These are phyloP conservation scores for Xylariaceae sp. DNA, from an alignment of 2,329 filamentous ascomycete genomes.

Conservation along the genomic window DNA sequence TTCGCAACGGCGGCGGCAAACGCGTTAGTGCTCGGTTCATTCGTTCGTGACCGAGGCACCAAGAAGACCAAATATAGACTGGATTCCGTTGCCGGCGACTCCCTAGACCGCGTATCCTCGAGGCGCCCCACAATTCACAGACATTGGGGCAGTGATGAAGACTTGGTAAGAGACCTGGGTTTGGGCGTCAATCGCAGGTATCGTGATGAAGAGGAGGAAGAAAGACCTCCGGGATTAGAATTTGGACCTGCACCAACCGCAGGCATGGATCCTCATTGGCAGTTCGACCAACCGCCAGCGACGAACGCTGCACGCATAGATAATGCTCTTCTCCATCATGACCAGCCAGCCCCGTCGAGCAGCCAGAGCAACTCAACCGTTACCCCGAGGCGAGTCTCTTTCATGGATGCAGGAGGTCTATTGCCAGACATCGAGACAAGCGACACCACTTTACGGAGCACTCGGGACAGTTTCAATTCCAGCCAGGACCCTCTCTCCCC, in stretches of 20 bases:
- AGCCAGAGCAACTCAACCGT: constrained; percentile 48
- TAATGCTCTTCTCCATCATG: constrained; percentile 50
- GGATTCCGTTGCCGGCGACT: constrained; percentile 65
- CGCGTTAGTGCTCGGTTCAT: constrained; percentile 87
- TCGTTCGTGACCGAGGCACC: constrained; percentile 85
- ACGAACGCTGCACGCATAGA: constrained; percentile 52
- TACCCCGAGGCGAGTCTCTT: constrained; percentile 71
- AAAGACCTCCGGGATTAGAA: constrained; percentile 32
- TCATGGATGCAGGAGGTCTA: constrained; percentile 81
- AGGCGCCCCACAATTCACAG: constrained; percentile 62
- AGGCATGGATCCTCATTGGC: constrained; percentile 53
- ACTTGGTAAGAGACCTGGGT: constrained; percentile 82
- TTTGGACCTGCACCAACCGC: constrained; percentile 48
- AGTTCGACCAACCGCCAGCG: constrained; percentile 51
- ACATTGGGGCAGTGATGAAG: constrained; percentile 89
- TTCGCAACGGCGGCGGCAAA: constrained; percentile 90
- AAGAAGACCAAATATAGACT: constrained; percentile 88
- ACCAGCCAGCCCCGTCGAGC: constrained; percentile 44
- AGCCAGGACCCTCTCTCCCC: constrained; percentile 49
- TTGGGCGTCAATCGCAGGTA: constrained; percentile 67
- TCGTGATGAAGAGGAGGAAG: constrained; percentile 44
- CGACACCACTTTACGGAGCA: constrained; percentile 35
- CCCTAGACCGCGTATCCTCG: constrained; percentile 59
- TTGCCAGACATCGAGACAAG: constrained; percentile 65
- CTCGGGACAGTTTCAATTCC: constrained; percentile 52